Percentiles rank a stretch among this genome's conserved stretches.
These are phyloP conservation scores for Hortiboletus flavorubellus DNA, from an alignment of 768 basidiomycete species.

Conservation along the genomic window DNA sequence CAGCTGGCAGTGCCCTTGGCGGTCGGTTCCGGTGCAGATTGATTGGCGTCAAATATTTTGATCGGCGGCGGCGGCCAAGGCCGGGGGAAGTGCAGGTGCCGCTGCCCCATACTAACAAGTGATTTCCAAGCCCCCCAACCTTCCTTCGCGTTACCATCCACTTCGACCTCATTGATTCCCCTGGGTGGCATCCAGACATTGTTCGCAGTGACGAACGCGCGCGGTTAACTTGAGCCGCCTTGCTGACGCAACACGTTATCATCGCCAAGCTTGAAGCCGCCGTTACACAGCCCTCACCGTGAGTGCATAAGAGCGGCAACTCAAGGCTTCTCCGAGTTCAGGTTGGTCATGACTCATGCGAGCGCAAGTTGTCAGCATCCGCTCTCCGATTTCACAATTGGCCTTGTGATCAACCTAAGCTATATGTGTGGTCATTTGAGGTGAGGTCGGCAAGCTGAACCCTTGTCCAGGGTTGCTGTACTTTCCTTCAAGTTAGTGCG, in stretches of 20 bases:
- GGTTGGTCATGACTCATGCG: not conserved
- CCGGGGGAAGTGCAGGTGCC: no score
- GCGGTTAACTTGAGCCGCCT: not conserved
- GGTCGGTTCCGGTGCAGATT: not conserved
- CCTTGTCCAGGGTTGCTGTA: no score
- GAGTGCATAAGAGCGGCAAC: not conserved
- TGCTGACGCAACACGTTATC: not conserved
- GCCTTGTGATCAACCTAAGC: not conserved
- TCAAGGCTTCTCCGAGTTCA: not conserved
- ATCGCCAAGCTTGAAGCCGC: not conserved
- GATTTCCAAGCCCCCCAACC: no score
- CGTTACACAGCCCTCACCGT: not conserved
- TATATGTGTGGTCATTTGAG: not conserved
- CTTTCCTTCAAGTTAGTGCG: no score
- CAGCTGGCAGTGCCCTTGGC: not conserved
- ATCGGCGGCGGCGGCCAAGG: no score
- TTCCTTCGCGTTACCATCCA: not conserved
- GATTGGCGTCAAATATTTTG: not conserved
- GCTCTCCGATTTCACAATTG: not conserved
- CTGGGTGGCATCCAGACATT: not conserved
- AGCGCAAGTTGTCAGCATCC: not conserved
- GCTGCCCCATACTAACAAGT: no score
- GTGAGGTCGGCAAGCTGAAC: no score
- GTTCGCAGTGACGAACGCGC: not conserved
- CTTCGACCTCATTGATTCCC: not conserved